Evolutionary conservation across 371 early-diverging fungal genomes (phyloP).

Genomic region (Catenaria anguillulae): DNA sequence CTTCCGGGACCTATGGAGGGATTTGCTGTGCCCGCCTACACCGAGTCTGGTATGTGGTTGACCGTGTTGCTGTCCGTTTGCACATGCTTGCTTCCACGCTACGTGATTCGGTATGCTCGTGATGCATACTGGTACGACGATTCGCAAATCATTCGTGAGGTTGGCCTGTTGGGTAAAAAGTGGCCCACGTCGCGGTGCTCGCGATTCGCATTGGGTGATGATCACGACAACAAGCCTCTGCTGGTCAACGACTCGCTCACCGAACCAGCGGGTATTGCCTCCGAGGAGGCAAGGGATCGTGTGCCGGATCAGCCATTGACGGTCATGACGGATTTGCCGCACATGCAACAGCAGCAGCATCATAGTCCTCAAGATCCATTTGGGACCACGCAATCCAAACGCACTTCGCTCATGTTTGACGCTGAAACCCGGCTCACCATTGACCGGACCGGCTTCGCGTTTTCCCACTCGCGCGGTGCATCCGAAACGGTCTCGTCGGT

Average conservation of each 20-base stretch:
- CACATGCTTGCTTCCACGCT: conserved; percentile 67
- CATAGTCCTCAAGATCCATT: background rate
- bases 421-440: background rate
- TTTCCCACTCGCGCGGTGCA: background rate
- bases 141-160: conserved; percentile 6
- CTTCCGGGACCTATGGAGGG: conserved; percentile 62
- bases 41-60: conserved; percentile 68
- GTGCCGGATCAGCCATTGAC: too few species aligned
- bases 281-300: too few species aligned
- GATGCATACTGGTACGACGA: background rate
- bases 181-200: background rate
- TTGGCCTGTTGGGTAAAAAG: background rate
- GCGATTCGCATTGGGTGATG: background rate
- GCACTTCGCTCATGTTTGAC: background rate
- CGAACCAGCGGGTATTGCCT: too few species aligned
- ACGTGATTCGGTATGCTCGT: conserved; percentile 76
- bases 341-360: too few species aligned
- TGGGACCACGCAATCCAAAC: background rate
- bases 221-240: too few species aligned
- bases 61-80: conserved; percentile 60
- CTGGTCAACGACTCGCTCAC: too few species aligned
- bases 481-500: background rate
- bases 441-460: background rate
- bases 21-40: conserved; percentile 58
- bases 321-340: too few species aligned